Base-by-base conservation (phyloP, 2,329 filamentous ascomycete species). In the Tolypocladium tundrense region DNA sequence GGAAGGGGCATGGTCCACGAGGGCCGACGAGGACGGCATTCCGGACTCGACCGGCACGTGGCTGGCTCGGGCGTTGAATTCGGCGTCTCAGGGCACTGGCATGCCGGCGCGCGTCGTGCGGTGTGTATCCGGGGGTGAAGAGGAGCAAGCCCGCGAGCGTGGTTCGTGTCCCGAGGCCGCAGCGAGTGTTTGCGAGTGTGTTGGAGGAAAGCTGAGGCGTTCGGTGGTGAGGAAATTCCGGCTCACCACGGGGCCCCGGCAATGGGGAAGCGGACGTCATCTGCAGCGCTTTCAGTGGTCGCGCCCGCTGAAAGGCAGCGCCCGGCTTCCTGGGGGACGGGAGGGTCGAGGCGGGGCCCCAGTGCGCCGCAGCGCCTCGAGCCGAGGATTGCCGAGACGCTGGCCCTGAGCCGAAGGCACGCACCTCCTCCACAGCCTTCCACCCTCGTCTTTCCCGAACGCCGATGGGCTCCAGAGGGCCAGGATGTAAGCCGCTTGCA, bases 21-120 rank as follows among this genome's bases (percentile, higher is more conserved):
- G 72, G 66, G 78, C 75, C 70, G 77, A 75, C 73, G 78, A 76
- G 71, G 77, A 75, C 73, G 82, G 77, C 80, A 84, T 84, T 73
- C 76, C 78, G 58, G 54, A 50, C 62, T 33, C 39, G 19, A 27
- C 48, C 48, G n/a, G 48, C 48, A 51, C 37, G 53, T 41, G 39
- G 37, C 53, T 16, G 27, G 21, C 27, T 31, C 53, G 37, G 27
- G 39, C 24, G 37, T 31, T 53, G 45, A 24, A 27, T 21, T 24
- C 19, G 37, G 55, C 55, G 57, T 50, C 52, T 59, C 51, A 59
- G n/a, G n/a, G 33, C 37, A 51, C 51, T 45, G 55, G 50, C 58
- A 59, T 57, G 55, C 58, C 58, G 58, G 55, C 58, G 54, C 53
- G 53, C 39, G 53, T 58, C 39, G 57, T 21, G 48, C 16, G 48